These are phyloP conservation scores for Alternaria burnsii DNA, from an alignment of 2,329 filamentous ascomycete species.

Conservation along the genomic window DNA sequence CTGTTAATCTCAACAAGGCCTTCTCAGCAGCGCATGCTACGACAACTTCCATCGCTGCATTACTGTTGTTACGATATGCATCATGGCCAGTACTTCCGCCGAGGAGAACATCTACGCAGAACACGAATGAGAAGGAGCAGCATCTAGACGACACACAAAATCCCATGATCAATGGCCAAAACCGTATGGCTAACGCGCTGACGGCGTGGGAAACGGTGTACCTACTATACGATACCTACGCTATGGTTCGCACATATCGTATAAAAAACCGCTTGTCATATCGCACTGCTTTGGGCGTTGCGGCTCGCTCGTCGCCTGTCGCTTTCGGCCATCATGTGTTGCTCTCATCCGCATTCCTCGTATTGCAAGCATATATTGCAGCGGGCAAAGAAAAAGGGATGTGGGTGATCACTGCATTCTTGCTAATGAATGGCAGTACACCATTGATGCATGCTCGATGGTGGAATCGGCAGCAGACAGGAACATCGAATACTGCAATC, in stretches of 20 bases:
- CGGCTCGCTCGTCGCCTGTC: not conserved
- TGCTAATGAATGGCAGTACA: slow-evolving; percentile 2
- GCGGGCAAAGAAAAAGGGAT: not conserved
- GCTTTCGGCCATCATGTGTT: not conserved
- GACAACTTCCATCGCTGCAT: not conserved
- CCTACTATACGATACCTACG: slow-evolving; percentile 1
- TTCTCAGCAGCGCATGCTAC: slow-evolving; percentile 4
- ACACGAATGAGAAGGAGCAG: not conserved
- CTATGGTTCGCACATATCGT: not conserved
- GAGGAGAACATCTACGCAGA: not conserved
- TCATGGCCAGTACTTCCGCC: not conserved
- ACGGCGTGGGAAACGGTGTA: not conserved
- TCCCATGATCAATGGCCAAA: not conserved
- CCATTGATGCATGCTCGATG: slow-evolving; percentile 2
- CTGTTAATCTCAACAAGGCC: not conserved
- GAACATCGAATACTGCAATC: not conserved
- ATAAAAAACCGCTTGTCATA: not conserved
- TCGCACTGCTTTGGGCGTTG: not conserved
- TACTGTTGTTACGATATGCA: not conserved
- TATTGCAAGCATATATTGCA: slow-evolving; percentile 1
- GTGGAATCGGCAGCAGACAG: not conserved
- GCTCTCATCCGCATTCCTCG: slow-evolving; percentile 4
- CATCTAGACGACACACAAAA: not conserved
- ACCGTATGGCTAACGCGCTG: slow-evolving; percentile 1
- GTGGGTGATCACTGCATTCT: slow-evolving; percentile 1